phyloP scores from a whole-genome alignment of 2,329 filamentous ascomycete genomes.

The Ascocoryne sarcoides region DNA sequence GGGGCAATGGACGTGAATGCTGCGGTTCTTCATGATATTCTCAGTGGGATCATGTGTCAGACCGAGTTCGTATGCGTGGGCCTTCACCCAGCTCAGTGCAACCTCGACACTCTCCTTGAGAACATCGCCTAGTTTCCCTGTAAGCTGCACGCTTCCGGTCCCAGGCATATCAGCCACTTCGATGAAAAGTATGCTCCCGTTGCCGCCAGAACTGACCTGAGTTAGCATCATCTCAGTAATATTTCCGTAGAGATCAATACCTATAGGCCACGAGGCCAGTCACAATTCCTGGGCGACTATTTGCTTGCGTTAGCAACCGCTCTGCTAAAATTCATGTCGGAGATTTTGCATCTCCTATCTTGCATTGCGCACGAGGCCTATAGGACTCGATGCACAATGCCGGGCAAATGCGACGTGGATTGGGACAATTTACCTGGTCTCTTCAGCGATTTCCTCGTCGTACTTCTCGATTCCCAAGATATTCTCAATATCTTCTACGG shows the following conservation, averaged over 20 bases:
- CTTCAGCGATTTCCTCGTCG: constrained; percentile 91
- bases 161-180: constrained; percentile 98
- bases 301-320: constrained; percentile 15
- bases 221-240: too few species aligned
- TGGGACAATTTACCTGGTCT: constrained; percentile 37
- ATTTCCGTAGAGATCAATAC: too few species aligned
- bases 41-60: constrained; percentile 71
- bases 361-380: constrained; percentile 5
- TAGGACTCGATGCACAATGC: constrained; percentile 4
- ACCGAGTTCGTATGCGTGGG: constrained; percentile 84
- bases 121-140: constrained; percentile 91
- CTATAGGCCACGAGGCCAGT: constrained; percentile 96
- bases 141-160: constrained; percentile 83
- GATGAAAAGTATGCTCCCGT: constrained; percentile 95
- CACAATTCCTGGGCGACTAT: constrained; percentile 75
- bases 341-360: constrained; percentile 12
- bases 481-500: constrained; percentile 72
- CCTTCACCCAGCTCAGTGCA: constrained; percentile 93
- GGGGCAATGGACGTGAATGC: constrained; percentile 93
- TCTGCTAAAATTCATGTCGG: constrained; percentile 5
- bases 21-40: constrained; percentile 93
- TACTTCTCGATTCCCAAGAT: constrained; percentile 91
- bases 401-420: background rate
- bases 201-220: constrained; percentile 78
- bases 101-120: constrained; percentile 97